These are phyloP conservation scores for Cyclotella distinguenda DNA, from an alignment of 108 stramenopile species.

Conservation along the genomic window DNA sequence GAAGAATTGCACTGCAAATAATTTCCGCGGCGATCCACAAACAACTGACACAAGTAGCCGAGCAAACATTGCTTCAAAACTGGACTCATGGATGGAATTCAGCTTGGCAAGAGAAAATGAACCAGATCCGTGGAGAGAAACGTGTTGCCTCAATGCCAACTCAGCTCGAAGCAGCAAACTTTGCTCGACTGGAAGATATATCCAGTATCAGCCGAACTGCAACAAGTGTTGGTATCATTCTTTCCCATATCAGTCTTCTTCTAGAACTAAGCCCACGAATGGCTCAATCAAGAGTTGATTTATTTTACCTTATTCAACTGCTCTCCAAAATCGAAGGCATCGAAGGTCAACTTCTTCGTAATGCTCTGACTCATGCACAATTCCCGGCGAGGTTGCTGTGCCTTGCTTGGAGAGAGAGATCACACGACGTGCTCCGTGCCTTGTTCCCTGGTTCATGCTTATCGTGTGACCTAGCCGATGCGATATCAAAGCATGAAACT, in stretches of 20 bases:
- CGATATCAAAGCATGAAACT: conserved; percentile 59
- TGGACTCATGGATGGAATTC: conserved; percentile 68
- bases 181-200: conserved; percentile 38
- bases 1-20: conserved; percentile 64
- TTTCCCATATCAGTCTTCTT: conserved; percentile 64
- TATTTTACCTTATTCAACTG: conserved; percentile 69
- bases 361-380: conserved; percentile 67
- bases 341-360: conserved; percentile 52
- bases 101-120: conserved; percentile 31
- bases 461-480: conserved; percentile 53
- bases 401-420: conserved; percentile 62
- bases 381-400: conserved; percentile 69
- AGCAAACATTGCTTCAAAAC: conserved; percentile 49
- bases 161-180: conserved; percentile 10
- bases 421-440: conserved; percentile 42
- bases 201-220: conserved; percentile 33
- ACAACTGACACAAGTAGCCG: conserved; percentile 45
- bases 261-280: conserved; percentile 64
- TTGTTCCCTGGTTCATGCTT: conserved; percentile 76
- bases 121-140: conserved; percentile 5
- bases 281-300: conserved; percentile 63
- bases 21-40: conserved; percentile 57
- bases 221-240: conserved; percentile 66
- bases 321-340: conserved; percentile 48
- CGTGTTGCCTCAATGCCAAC: conserved; percentile 45